Conservation (phyloP, 495 filamentous ascomycete species). For the Xylaria curta region DNA sequence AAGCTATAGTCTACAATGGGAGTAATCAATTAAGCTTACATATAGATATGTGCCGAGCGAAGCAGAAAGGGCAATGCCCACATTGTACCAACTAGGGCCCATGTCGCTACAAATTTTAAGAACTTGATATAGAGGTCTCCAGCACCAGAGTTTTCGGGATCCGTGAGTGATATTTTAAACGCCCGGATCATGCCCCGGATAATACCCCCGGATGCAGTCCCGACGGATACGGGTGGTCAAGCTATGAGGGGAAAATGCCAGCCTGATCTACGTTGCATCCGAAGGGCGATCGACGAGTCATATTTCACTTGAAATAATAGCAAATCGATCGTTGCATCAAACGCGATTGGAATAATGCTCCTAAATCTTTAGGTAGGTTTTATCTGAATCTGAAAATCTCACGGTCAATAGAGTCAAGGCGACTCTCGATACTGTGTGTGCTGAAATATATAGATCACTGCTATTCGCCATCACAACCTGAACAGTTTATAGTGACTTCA, state of each 20-base stretch:
- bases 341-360: not conserved
- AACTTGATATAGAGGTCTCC: not conserved
- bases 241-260: not conserved
- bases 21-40: slow-evolving; percentile 42
- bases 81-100: slow-evolving; percentile 37
- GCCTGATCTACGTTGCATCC: not conserved
- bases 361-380: not conserved
- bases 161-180: not conserved
- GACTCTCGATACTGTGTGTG: not conserved
- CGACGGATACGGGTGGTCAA: not conserved
- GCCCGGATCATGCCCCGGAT: not conserved
- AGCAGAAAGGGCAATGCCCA: slow-evolving; percentile 60
- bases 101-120: not conserved
- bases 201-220: not conserved
- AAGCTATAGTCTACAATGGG: slow-evolving; percentile 8
- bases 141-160: not conserved
- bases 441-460: not conserved
- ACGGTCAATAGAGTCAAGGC: not conserved
- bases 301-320: not conserved
- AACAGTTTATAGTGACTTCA: slow-evolving; percentile 63
- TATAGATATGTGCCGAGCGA: slow-evolving; percentile 65
- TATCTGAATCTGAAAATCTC: not conserved
- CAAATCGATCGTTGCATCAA: not conserved
- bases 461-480: not conserved
- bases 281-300: not conserved